Conservation (phyloP, 148 eudicot genomes). For the Talinum fruticosum region DNA sequence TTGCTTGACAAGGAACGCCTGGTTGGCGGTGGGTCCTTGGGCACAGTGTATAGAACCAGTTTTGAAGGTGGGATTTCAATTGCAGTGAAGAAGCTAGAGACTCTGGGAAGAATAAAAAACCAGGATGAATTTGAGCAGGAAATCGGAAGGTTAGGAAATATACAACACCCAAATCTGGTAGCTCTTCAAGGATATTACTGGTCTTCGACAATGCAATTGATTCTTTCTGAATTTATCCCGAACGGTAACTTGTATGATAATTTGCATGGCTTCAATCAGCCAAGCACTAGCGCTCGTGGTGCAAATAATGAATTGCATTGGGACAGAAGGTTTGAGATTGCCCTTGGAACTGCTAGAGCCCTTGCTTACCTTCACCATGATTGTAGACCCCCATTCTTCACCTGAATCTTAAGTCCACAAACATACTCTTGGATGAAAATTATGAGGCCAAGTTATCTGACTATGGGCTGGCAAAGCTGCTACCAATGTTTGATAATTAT, state of each 20-base stretch:
- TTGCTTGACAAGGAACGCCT: slow-evolving; percentile 80
- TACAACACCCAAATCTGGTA: slow-evolving; percentile 73
- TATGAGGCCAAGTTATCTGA: slow-evolving; percentile 74
- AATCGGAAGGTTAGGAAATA: slow-evolving; percentile 66
- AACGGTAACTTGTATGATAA: slow-evolving; percentile 79
- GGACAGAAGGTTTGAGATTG: slow-evolving; percentile 74
- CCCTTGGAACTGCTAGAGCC: slow-evolving; percentile 81
- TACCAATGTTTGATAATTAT: slow-evolving; percentile 64
- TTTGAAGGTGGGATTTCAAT: slow-evolving; percentile 79
- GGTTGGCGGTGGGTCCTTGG: slow-evolving; percentile 74
- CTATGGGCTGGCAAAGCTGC: slow-evolving; percentile 69
- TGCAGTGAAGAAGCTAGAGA: slow-evolving; percentile 82
- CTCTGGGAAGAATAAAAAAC: slow-evolving; percentile 69
- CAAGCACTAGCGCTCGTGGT: slow-evolving; percentile 67
- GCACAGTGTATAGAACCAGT: slow-evolving; percentile 71
- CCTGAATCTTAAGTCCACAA: slow-evolving; percentile 78
- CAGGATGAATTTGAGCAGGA: slow-evolving; percentile 96
- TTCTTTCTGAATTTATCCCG: slow-evolving; percentile 64
- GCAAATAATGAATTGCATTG: slow-evolving; percentile 66
- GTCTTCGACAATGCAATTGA: slow-evolving; percentile 76
- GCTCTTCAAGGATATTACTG: slow-evolving; percentile 88
- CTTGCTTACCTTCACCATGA: slow-evolving; percentile 90
- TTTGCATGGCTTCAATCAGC: slow-evolving; percentile 58
- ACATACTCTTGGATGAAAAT: slow-evolving; percentile 69
- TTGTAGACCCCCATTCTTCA: slow-evolving; percentile 77